A percentile compares a stretch with the other conserved stretches of the same genome.
phyloP scores from a whole-genome alignment of 805 yeast species.

The Wickerhamomyces ciferrii region DNA sequence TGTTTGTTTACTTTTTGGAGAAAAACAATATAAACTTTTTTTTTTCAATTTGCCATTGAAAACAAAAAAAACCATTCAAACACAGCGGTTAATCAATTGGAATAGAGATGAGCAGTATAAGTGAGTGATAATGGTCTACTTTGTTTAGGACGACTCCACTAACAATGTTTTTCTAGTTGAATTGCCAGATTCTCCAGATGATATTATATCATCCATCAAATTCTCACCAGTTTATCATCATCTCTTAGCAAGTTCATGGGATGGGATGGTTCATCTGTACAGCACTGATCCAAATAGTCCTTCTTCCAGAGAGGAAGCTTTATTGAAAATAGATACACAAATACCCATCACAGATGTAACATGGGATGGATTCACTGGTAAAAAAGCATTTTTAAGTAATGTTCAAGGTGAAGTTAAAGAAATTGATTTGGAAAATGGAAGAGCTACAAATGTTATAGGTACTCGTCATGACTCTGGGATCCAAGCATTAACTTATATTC shows the following conservation, averaged over 20 bases:
- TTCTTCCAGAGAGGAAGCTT: slow-evolving; percentile 11
- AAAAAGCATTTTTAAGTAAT: slow-evolving; percentile 39
- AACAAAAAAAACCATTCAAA: too few species aligned
- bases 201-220: slow-evolving; percentile 36
- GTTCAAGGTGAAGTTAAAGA: slow-evolving; percentile 50
- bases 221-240: slow-evolving; percentile 32
- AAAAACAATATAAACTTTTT: neutral
- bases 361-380: slow-evolving; percentile 14
- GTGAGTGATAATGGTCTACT: neutral
- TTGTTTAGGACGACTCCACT: too few species aligned
- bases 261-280: slow-evolving; percentile 40
- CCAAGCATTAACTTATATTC: slow-evolving; percentile 23
- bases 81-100: too few species aligned
- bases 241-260: slow-evolving; percentile 56
- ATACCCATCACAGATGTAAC: slow-evolving; percentile 14
- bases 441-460: slow-evolving; percentile 19
- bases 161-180: slow-evolving; percentile 6
- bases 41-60: too few species aligned
- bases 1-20: neutral
- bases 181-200: slow-evolving; percentile 25
- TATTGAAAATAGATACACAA: slow-evolving; percentile 13
- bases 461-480: slow-evolving; percentile 36
- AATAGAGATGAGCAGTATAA: neutral
- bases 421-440: slow-evolving; percentile 44
- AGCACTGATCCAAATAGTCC: slow-evolving; percentile 27